Evolutionary conservation across 257 asterid genomes (phyloP).

Genomic region (Capsicum baccatum): DNA sequence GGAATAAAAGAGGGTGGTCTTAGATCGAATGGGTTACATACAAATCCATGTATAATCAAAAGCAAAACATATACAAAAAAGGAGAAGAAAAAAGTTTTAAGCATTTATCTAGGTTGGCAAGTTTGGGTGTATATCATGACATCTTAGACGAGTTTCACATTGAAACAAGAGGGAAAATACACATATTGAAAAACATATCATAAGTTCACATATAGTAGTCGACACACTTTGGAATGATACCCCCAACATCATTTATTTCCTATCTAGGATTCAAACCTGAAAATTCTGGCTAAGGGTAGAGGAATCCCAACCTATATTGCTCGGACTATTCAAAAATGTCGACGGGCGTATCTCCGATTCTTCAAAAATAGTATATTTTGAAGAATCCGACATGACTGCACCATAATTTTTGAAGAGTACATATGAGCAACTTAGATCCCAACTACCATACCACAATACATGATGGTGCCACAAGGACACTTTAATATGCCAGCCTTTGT

Average conservation of each 20-base stretch:
- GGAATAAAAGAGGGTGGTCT: conserved; percentile 46
- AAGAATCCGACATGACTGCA: too few relatives aligned
- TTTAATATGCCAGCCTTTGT: not conserved
- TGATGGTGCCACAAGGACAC: not conserved
- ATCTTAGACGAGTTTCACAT: not conserved
- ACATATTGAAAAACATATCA: too few relatives aligned
- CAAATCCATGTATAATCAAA: conserved; percentile 57
- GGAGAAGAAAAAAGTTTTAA: not conserved
- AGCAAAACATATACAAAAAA: conserved; percentile 30
- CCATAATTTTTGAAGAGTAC: too few relatives aligned
- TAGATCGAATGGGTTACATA: conserved; percentile 60
- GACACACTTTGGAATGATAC: not conserved
- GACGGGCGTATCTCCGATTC: too few relatives aligned
- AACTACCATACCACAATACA: not conserved
- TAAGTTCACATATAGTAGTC: not conserved
- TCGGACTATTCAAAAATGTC: too few relatives aligned
- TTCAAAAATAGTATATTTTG: too few relatives aligned
- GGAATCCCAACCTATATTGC: not conserved
- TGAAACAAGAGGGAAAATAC: not conserved
- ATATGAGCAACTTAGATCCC: not conserved
- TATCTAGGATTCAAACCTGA: too few relatives aligned
- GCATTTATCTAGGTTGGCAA: not conserved
- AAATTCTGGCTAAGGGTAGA: rapidly evolving
- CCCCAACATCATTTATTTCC: not conserved
- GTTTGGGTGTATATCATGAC: not conserved